Evolutionary conservation across 202 grass and related monocot species (phyloP), one percentile per base, ranked within the genome.

Genomic region (Cymbopogon flexuosus): DNA sequence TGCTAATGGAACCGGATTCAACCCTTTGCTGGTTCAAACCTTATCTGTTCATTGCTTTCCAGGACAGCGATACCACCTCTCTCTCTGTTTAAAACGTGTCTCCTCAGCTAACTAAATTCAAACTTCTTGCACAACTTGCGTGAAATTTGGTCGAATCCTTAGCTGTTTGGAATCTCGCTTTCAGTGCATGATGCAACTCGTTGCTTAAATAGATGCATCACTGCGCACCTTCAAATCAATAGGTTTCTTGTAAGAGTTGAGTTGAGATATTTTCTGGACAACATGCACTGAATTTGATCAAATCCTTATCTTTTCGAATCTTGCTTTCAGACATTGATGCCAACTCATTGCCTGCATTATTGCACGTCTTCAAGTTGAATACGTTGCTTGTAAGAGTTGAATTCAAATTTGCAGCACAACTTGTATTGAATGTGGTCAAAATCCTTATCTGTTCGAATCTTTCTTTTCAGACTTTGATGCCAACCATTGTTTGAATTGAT

Each of bases 161-260:
- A 47, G 23, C 6, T 30, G 13, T 47, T 70, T 29, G 27, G 27
- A 60, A 14, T 33, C 36, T 69, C 13, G 3, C 37, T 71, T 61
- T 8, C 24, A 35, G 3, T 22, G 10, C 10, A 11, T 59, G 79
- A 43, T 46, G 79, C 36, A 42, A 71, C 39, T 2, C 16, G 12
- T 71, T 35, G 10, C 67, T 81, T 81, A 61, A 62, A 31, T 10
- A 22, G 16, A 81, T 14, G 52, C 66, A 35, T 71, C 58, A 10
- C 46, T 46, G 6, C 37, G 33, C 18, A 36, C 35, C 13, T 47
- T 81, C 27, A 47, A 61, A 47, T 47, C 16, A 62, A 24, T 22
- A 62, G 2, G 22, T 71, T 47, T 71, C 68, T 47, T 47, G 68
- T 31, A 47, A 30, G 23, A 70, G 12, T 70, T 27, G 27, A 27